These are phyloP conservation scores for Raphanus hybrid DNA, from an alignment of 441 rosid genomes.

Conservation along the genomic window DNA sequence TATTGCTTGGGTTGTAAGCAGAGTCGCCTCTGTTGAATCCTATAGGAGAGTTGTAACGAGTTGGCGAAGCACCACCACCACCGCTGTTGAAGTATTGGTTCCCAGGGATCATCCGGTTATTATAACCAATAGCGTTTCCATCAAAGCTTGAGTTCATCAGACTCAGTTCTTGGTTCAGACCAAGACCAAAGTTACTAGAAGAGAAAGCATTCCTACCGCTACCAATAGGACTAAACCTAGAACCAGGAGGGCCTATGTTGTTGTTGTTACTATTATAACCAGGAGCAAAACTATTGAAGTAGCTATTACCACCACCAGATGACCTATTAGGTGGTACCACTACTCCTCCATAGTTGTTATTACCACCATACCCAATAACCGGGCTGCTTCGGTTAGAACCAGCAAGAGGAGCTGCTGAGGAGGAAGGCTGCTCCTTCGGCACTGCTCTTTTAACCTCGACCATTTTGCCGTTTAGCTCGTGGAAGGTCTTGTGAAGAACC, in stretches of 20 bases:
- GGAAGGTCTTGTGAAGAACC: conserved; percentile 51
- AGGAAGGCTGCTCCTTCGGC: conserved; percentile 59
- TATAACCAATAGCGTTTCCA: conserved; percentile 55
- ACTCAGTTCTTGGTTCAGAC: conserved; percentile 57
- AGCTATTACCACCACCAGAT: conserved; percentile 51
- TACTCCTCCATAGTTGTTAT: conserved; percentile 51
- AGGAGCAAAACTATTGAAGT: conserved; percentile 60
- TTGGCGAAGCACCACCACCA: conserved; percentile 43
- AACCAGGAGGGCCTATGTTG: conserved; percentile 25
- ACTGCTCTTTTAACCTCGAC: conserved; percentile 85
- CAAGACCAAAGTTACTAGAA: conserved; percentile 55
- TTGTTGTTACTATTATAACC: conserved; percentile 51
- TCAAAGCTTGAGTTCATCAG: conserved; percentile 57
- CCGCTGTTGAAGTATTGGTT: conserved; percentile 45
- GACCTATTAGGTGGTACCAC: conserved; percentile 36
- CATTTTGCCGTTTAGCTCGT: conserved; percentile 53
- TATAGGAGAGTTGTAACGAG: conserved; percentile 59
- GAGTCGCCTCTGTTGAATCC: conserved; percentile 61
- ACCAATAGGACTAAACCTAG: conserved; percentile 60
- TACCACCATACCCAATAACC: conserved; percentile 51
- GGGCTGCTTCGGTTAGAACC: conserved; percentile 50
- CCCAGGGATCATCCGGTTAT: conserved; percentile 43
- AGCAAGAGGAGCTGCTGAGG: conserved; percentile 20
- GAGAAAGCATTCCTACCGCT: conserved; percentile 56
- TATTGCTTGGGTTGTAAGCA: conserved; percentile 50